Conservation (phyloP, 192 early-diverging fungal species). For the Podila epicladia region DNA sequence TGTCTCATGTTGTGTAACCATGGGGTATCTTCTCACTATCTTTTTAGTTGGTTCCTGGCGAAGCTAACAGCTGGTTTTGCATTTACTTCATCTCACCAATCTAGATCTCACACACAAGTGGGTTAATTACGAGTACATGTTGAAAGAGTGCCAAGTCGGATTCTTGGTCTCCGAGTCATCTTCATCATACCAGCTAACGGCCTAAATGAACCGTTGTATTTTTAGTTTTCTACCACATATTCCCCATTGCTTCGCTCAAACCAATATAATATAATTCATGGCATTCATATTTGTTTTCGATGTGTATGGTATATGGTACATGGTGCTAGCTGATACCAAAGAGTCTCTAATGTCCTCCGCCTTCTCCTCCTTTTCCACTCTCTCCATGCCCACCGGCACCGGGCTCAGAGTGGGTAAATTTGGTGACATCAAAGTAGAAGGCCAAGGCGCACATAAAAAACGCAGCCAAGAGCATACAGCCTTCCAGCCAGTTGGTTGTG, state of each 20-base stretch:
- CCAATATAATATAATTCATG: no score
- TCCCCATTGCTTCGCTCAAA: no score
- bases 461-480: conserved; percentile 77
- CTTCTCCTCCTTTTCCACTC: neutral
- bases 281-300: no score
- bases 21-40: neutral
- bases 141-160: conserved; percentile 85
- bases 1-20: neutral
- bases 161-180: conserved; percentile 49
- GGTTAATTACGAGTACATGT: conserved; percentile 93
- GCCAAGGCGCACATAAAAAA: conserved; percentile 89
- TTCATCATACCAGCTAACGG: conserved; percentile 21
- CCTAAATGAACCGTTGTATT: neutral
- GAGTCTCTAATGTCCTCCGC: no score
- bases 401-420: neutral
- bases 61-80: conserved; percentile 7
- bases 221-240: neutral
- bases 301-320: no score
- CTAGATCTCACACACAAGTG: conserved; percentile 85
- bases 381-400: neutral
- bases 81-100: neutral
- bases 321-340: no score
- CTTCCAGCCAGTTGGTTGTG: conserved; percentile 92
- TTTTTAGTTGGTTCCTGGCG: conserved; percentile 5
- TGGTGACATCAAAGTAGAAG: conserved; percentile 75